Base-by-base conservation (phyloP, 768 basidiomycete genomes). In the Leccinum arenicola region DNA sequence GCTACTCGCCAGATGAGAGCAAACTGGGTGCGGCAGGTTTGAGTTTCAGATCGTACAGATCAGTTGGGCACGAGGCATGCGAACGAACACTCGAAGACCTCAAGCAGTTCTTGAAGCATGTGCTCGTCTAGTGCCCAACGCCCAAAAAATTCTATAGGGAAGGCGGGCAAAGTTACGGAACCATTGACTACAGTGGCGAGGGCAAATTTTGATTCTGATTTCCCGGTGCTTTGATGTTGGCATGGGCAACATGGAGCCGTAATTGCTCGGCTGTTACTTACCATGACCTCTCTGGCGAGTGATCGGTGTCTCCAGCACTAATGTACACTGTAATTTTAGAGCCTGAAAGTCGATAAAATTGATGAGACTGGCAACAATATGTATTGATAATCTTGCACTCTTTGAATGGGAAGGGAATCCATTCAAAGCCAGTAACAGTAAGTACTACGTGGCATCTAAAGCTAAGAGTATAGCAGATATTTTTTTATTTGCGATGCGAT, bases 71-170 rank as follows among this genome's bases (percentile, higher is more conserved):
- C 65, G 80, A 82, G 43, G 82, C 87, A 15, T 80, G 77, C 57
- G 76, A 78, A 51, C 67, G 83, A 72, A 92, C 94, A 67, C 75
- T 94, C 45, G 77, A 80, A 36, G 88, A 95, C 66, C 70, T 95
- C 66, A 83, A 80, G 64, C 74, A 68, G 14, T 95, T 91, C 84
- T 76, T 96, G 58, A 82, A 81, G 69, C 82, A 77, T 61, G 82
- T 80, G 31, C 68, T 89, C 17, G 82, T 82, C 31, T 53, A 58
- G 54, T 64, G 63, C 64, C 58, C 17, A 63, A 19, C 19, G 9
- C 4, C 57, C 17, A 52, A 54, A 21, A 7, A 1, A 45, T 33
- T 27, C n/a, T 51, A 11, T 47, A n/a, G 8, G 25, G 47, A 21
- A 27, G 31, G 36, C 15, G 15, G 21, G 55, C 15, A 12, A 52